Evolutionary conservation across 345 rosid genomes (phyloP).

Genomic region (Acer yangbiense): DNA sequence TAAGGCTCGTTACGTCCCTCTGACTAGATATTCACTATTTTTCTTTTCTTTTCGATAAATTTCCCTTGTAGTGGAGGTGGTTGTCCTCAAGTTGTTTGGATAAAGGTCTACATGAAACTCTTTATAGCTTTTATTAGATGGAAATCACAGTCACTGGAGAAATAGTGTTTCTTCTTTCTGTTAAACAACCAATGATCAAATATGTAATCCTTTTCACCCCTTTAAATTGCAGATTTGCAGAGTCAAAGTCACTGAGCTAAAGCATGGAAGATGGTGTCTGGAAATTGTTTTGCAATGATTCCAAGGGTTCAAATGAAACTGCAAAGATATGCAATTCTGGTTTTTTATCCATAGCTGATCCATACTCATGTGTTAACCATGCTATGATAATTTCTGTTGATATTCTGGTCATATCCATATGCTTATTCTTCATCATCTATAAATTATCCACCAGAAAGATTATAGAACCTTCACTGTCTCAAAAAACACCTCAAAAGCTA

Average conservation of each 20-base stretch:
- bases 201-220: too few species aligned
- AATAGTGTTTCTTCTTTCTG: too few species aligned
- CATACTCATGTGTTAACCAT: slow-evolving; percentile 37
- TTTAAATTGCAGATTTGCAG: too few species aligned
- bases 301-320: slow-evolving; percentile 22
- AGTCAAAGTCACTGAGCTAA: background rate
- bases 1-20: too few species aligned
- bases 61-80: too few species aligned
- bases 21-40: too few species aligned
- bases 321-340: slow-evolving; percentile 17
- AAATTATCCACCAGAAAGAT: slow-evolving; percentile 20
- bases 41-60: too few species aligned
- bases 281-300: slow-evolving; percentile 27
- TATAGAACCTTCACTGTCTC: slow-evolving; percentile 4
- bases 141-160: too few species aligned
- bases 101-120: too few species aligned
- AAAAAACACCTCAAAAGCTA: slow-evolving; percentile 7
- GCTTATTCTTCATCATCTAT: slow-evolving; percentile 20
- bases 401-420: slow-evolving; percentile 26
- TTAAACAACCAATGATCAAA: too few species aligned
- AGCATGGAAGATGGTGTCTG: slow-evolving; percentile 27
- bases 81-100: too few species aligned
- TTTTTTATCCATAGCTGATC: slow-evolving; percentile 22
- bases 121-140: too few species aligned
- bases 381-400: slow-evolving; percentile 31